Base-by-base conservation (phyloP, 495 filamentous ascomycete species). In the Hypomontagnella submonticulosa region DNA sequence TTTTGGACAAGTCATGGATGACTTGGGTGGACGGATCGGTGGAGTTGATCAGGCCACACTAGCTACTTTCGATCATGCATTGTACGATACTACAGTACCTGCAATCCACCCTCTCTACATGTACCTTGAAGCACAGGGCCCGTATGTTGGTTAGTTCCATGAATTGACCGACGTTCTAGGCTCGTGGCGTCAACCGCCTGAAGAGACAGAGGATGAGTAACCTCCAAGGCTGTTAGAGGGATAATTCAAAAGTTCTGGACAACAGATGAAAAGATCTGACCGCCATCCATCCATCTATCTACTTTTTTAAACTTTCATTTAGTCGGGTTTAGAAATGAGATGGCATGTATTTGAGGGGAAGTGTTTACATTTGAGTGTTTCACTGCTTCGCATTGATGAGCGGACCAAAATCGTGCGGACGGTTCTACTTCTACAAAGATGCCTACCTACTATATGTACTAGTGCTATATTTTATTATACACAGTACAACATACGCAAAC, bases 61-160 rank as follows among this genome's bases (percentile, higher is more conserved):
- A 69, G 60, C 66, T 60, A 15, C 40, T 63, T 69, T 63, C 9
- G 50, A 69, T 56, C 66, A 52, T 63, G 55, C 60, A 69, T 69
- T 69, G 60, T 23, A 69, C 65, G 65, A 68, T 68, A 27, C 23
- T 27, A n/a, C n/a, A n/a, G n/a, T n/a, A 27, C 23, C 23, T 27
- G 23, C 23, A 6, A 27, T 27, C 23, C 23, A 27, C 23, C 23
- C 23, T 27, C 23, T 27, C 23, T 27, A n/a, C n/a, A n/a, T n/a
- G n/a, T n/a, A 27, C 23, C 23, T 27, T 27, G 23, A 42, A 34
- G 33, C 37, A 53, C 57, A 42, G 48, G 38, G 36, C 51, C 52
- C 30, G 32, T 33, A 49, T 50, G 23, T 27, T 3, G 3, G 6
- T 27, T 27, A 27, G 40, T 27, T 47, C 33, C 55, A 11, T 38